Conservation (phyloP, 192 early-diverging fungal genomes). For the Coemansia sp. region DNA sequence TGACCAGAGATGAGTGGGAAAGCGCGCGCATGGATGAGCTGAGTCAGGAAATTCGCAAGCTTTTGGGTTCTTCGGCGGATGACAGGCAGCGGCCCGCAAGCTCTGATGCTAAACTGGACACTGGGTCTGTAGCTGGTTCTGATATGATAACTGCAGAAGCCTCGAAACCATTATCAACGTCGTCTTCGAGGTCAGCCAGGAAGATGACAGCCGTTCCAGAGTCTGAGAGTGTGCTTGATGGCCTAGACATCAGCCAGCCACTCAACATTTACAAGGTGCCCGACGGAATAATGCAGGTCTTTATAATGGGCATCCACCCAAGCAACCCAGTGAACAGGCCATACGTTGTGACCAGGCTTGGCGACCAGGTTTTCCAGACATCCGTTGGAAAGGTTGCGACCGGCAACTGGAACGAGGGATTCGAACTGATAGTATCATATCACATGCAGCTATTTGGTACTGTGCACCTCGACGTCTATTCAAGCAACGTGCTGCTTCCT, state of each 20-base stretch:
- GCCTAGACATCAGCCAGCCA: conserved; percentile 46
- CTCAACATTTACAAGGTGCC: conserved; percentile 55
- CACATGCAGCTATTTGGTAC: conserved; percentile 77
- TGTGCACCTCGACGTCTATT: conserved; percentile 68
- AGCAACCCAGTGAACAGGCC: conserved; percentile 61
- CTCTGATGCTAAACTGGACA: not conserved
- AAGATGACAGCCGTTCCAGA: conserved; percentile 27
- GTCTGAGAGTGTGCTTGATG: conserved; percentile 31
- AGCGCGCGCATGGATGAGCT: conserved; percentile 43
- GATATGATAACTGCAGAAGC: not conserved
- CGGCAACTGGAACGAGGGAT: conserved; percentile 71
- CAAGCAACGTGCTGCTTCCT: conserved; percentile 60
- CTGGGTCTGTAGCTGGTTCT: not conserved
- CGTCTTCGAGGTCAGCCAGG: not conserved
- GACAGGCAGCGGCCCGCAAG: not conserved
- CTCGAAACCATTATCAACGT: not conserved
- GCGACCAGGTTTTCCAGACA: conserved; percentile 67
- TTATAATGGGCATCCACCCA: conserved; percentile 59
- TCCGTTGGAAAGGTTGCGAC: conserved; percentile 58
- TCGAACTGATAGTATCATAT: conserved; percentile 67
- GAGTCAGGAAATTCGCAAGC: conserved; percentile 38
- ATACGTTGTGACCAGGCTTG: conserved; percentile 65
- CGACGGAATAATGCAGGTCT: conserved; percentile 59
- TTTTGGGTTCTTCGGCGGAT: conserved; percentile 9
- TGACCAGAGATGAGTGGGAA: conserved; percentile 33